Conservation (phyloP, 108 stramenopile genomes). For the Skeletonema potamos region DNA sequence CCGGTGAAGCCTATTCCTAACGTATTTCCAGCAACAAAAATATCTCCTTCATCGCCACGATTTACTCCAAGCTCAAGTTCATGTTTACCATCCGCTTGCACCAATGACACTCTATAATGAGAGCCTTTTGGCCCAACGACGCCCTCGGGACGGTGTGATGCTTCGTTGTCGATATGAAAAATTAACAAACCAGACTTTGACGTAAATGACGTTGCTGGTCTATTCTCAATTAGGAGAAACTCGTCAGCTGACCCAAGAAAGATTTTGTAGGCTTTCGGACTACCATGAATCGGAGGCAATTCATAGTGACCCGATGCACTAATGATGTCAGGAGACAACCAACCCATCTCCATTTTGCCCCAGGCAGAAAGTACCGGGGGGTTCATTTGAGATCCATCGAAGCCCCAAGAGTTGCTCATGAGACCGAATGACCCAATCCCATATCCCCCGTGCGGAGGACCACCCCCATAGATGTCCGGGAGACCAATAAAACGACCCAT, state of each 20-base stretch:
- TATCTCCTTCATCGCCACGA: constrained; percentile 18
- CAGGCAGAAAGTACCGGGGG: constrained; percentile 24
- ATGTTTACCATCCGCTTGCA: constrained; percentile 22
- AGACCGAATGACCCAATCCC: constrained; percentile 15
- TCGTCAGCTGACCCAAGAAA: constrained; percentile 6
- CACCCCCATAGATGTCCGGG: constrained; percentile 45
- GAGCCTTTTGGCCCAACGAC: background rate
- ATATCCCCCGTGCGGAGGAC: constrained; percentile 2
- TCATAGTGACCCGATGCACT: background rate
- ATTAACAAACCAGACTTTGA: constrained; percentile 20
- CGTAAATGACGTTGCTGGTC: constrained; percentile 1
- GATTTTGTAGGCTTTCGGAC: constrained; percentile 18
- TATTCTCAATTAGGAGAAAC: constrained; percentile 27
- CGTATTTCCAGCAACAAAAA: constrained; percentile 1
- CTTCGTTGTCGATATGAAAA: constrained; percentile 25
- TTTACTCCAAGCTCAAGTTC: constrained; percentile 23
- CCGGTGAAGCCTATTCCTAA: constrained; percentile 13
- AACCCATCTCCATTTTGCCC: constrained; percentile 25
- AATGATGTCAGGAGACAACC: constrained; percentile 11
- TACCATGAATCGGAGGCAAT: constrained; percentile 6
- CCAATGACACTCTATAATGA: constrained; percentile 23
- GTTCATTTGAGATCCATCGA: constrained; percentile 7
- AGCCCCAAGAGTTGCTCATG: constrained; percentile 12
- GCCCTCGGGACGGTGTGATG: background rate
- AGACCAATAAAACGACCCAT: constrained; percentile 44